Evolutionary conservation across 192 early-diverging fungal species (phyloP), one percentile per base, ranked within the genome.

Genomic region (Podila clonocystis): DNA sequence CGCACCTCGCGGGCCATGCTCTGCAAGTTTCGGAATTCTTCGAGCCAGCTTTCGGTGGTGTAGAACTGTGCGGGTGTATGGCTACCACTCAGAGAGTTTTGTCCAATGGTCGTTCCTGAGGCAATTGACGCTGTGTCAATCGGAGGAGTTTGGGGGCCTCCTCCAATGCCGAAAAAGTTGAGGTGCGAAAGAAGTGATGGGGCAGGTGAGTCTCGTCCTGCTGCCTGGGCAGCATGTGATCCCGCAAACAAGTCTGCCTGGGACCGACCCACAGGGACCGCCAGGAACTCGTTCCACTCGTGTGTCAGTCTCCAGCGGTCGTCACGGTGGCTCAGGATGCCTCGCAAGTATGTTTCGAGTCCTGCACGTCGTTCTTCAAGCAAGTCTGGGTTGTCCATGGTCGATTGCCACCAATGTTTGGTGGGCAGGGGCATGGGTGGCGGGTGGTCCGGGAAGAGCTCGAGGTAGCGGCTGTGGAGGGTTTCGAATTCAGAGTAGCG

Each of bases 401-500:
- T 89, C 0, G 86, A 86, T 12, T 91, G 85, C 61, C 92, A 91
- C 67, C 88, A 89, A 36, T 89, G 88, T 64, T 97, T 97, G 57
- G 88, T 87, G 0, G 96, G 96, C 19, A 98, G 71, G 24, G 82
- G 61, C 26, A 82, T 67, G 36, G 94, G 93, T 22, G 92, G 85
- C 1, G 89, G 75, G 8, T 87, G 70, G 61, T 88, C 88, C 0
- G 93, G 94, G 67, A 94, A 93, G 62, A 92, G 87, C 19, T 88
- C 82, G 7, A 77, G 36, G 13, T 94, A 88, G 52, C 90, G 90
- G 24, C 73, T 74, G 57, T 93, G 77, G 0, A 98, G 91, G 31
- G 87, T 76, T 48, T 91, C 88, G 80, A 98, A 98, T 68, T 96
- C 95, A 55, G 88, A 91, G 77, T 94, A 94, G 9, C 92, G 91